These are phyloP conservation scores for Hortaea sp. DNA, from an alignment of 2,329 filamentous ascomycete species.

Conservation along the genomic window DNA sequence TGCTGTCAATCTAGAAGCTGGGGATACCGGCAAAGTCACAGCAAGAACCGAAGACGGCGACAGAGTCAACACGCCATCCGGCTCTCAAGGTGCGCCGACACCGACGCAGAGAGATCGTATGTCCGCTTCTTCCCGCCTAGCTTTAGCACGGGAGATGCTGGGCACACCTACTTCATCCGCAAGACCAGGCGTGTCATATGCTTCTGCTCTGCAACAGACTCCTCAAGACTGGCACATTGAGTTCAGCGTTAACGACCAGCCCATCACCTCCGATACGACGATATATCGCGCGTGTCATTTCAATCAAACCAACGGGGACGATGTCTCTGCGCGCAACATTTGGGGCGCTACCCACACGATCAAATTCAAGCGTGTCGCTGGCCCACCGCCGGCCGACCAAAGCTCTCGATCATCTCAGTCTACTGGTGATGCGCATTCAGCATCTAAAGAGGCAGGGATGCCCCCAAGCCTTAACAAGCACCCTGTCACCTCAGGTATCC, in stretches of 20 bases:
- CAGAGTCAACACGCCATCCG: slow-evolving; percentile 62
- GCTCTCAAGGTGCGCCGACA: slow-evolving; percentile 43
- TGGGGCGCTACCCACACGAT: slow-evolving; percentile 88
- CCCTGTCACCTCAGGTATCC: slow-evolving; percentile 74
- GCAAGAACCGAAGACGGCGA: slow-evolving; percentile 89
- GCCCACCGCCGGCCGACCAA: slow-evolving; percentile 67
- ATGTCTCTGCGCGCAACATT: slow-evolving; percentile 59
- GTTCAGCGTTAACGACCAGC: slow-evolving; percentile 76
- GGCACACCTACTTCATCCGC: slow-evolving; percentile 40
- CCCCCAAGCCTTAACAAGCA: slow-evolving; percentile 75
- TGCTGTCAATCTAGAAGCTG: slow-evolving; percentile 85
- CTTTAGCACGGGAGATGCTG: slow-evolving; percentile 24
- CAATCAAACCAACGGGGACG: slow-evolving; percentile 50
- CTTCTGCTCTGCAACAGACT: slow-evolving; percentile 66
- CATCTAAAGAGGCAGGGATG: slow-evolving; percentile 49
- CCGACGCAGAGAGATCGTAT: slow-evolving; percentile 20
- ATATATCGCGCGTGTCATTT: slow-evolving; percentile 91
- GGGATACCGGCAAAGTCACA: slow-evolving; percentile 74
- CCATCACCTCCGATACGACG: slow-evolving; percentile 82
- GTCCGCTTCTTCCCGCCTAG: slow-evolving; percentile 22
- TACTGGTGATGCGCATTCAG: slow-evolving; percentile 39
- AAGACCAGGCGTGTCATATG: slow-evolving; percentile 63
- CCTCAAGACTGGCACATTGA: slow-evolving; percentile 97
- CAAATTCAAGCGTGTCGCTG: slow-evolving; percentile 78
- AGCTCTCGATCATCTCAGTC: slow-evolving; percentile 32